Conservation (phyloP, 2,329 filamentous ascomycete species). For the Trichophyton mentagrophytes region DNA sequence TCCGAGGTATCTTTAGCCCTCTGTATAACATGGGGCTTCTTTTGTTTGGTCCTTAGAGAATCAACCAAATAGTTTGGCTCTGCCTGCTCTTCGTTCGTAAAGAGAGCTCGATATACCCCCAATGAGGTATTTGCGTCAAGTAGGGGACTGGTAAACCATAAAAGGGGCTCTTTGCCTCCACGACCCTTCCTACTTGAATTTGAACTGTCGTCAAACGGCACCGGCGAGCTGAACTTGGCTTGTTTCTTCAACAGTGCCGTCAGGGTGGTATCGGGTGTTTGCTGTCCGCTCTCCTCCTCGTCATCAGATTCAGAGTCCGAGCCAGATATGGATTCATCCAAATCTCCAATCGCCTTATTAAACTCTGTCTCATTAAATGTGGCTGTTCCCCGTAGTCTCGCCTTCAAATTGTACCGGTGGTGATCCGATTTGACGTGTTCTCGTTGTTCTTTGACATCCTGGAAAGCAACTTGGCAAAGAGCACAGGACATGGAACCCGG, state of each 20-base stretch:
- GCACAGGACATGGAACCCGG: conserved; percentile 65
- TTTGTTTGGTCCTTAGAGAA: conserved; percentile 61
- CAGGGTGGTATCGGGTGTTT: conserved; percentile 42
- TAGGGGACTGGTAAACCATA: conserved; percentile 72
- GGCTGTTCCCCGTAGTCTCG: conserved; percentile 62
- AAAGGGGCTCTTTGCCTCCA: conserved; percentile 56
- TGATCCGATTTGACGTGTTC: conserved; percentile 80
- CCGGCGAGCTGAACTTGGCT: conserved; percentile 52
- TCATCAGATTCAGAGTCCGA: conserved; percentile 58
- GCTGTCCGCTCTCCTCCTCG: conserved; percentile 40
- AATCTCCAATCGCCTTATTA: conserved; percentile 66
- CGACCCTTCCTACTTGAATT: conserved; percentile 38
- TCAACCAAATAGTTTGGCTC: conserved; percentile 51
- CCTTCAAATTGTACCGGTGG: conserved; percentile 89
- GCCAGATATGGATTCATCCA: conserved; percentile 86
- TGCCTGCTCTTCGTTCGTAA: conserved; percentile 59
- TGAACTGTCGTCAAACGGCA: conserved; percentile 36
- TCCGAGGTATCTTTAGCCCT: conserved; percentile 25
- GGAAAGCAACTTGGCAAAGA: conserved; percentile 62
- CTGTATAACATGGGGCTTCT: conserved; percentile 45
- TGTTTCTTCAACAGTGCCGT: conserved; percentile 70
- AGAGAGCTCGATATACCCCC: conserved; percentile 72
- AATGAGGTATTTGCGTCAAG: conserved; percentile 68
- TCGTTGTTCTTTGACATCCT: conserved; percentile 65
- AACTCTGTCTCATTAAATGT: conserved; percentile 72